These are phyloP conservation scores for Clitoria ternatea DNA, from an alignment of 306 rosid genomes.

Conservation along the genomic window DNA sequence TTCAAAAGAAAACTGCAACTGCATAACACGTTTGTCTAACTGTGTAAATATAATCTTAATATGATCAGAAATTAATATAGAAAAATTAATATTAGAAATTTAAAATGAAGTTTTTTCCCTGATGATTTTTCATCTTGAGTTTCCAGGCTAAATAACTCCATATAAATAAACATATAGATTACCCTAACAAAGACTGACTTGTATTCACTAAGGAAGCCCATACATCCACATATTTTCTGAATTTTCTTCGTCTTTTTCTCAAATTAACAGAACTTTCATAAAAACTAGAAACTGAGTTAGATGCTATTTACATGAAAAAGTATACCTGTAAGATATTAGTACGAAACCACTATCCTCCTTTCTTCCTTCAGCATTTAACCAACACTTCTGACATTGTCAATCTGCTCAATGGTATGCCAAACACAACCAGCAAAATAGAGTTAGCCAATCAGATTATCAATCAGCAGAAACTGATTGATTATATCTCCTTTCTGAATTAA, in stretches of 20 bases:
- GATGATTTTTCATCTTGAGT: too few relatives aligned
- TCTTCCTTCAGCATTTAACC: not conserved
- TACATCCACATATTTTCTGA: not conserved
- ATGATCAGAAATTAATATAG: too few relatives aligned
- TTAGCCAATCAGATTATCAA: not conserved
- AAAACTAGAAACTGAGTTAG: constrained; percentile 22
- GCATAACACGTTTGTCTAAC: too few relatives aligned
- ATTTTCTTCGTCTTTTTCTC: not conserved
- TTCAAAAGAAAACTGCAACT: too few relatives aligned
- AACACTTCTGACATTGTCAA: constrained; percentile 20
- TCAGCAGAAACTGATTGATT: not conserved
- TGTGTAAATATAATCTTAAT: too few relatives aligned
- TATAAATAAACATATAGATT: not conserved
- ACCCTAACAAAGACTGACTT: not conserved
- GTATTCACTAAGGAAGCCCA: constrained; percentile 10
- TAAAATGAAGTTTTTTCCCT: too few relatives aligned
- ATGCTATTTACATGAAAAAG: not conserved
- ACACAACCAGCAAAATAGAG: constrained; percentile 3
- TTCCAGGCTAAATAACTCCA: too few relatives aligned
- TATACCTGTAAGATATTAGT: constrained; percentile 1
- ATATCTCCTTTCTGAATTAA: constrained; percentile 3
- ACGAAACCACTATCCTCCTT: not conserved
- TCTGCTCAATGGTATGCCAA: constrained; percentile 22
- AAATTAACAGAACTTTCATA: not conserved
- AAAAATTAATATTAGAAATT: too few relatives aligned